A percentile compares a stretch with the other conserved stretches of the same genome.
phyloP scores from a whole-genome alignment of 345 rosid genomes.

The Eucalyptus dawsonii region DNA sequence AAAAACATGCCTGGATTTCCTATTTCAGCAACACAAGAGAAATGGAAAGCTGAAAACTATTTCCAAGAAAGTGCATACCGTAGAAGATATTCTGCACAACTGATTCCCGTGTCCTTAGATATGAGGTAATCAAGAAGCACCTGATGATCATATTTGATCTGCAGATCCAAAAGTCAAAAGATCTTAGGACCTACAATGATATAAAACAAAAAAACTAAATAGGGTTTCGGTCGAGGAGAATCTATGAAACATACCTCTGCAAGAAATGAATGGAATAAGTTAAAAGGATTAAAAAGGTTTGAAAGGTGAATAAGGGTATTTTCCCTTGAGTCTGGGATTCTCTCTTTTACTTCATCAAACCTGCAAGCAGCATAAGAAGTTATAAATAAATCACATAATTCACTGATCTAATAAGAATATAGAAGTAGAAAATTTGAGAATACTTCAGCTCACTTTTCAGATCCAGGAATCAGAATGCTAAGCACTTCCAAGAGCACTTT shows the following conservation, averaged over 20 bases:
- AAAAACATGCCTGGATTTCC: neutral
- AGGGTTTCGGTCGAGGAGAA: neutral
- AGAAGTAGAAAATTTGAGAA: conserved; percentile 1
- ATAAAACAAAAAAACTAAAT: neutral
- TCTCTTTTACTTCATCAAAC: conserved; percentile 10
- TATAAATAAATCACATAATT: neutral
- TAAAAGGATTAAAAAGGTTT: conserved; percentile 47
- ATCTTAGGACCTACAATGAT: neutral
- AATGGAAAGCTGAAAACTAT: neutral
- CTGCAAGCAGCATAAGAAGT: conserved; percentile 15
- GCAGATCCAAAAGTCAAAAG: neutral
- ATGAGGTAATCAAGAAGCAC: conserved; percentile 90
- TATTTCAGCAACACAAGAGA: neutral
- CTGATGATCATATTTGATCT: conserved; percentile 86
- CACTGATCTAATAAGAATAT: neutral
- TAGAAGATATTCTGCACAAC: conserved; percentile 71
- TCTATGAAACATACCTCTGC: conserved; percentile 39
- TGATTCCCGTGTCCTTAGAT: conserved; percentile 62
- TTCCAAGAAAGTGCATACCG: conserved; percentile 22
- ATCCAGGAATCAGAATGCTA: conserved; percentile 14
- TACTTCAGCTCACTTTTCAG: conserved; percentile 30
- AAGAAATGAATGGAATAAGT: conserved; percentile 61
- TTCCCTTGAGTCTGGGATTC: conserved; percentile 14
- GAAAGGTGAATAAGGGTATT: conserved; percentile 23
- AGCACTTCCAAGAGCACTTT: conserved; percentile 64